Evolutionary conservation across 495 filamentous ascomycete genomes (phyloP), one percentile per base, ranked within the genome.

Genomic region (Penicillium daleae): DNA sequence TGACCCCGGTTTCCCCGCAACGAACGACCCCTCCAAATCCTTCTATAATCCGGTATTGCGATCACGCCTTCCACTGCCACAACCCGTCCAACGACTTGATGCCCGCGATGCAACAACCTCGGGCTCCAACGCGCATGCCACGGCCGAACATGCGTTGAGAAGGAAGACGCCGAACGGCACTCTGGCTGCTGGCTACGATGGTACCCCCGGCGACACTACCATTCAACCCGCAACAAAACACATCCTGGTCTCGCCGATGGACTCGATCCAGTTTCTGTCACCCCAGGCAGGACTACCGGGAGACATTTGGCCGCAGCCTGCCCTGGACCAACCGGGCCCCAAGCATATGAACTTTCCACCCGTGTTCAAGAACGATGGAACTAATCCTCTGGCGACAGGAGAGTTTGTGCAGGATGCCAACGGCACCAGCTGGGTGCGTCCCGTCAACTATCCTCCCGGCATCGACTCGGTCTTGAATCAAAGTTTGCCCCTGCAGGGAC

Each of bases 81-180:
- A 82, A 50, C 79, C 79, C 10, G 64, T 82, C 13, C 78, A 82
- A 61, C 78, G 78, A 26, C 64, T 75, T 54, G 69, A 76, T 37
- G 12, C 61, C 39, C 73, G 64, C 57, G 73, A 77, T 61, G 58
- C 61, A 29, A 59, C 68, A 1, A 64, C 64, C 6, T 65, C 70
- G 8, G 63, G 56, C 53, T 66, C 72, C 17, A 68, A 58, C 17
- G 24, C 65, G 9, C 76, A 73, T 37, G 66, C 66, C 32, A 42
- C 71, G 13, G 74, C 70, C 6, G 93, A 97, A 75, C 87, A 98
- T 75, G 89, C 92, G 57, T 81, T 99, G 42, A 85, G 95, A 63
- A 86, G 95, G 51, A 99, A 99, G 72, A 98, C 95, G 9, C 95
- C 95, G 10, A 96, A 89, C 66, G 95, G 95, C 24, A 97, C 93